A percentile compares a stretch with the other conserved stretches of the same genome.
Evolutionary conservation across 2,329 filamentous ascomycete species (phyloP).

Genomic region (Diaporthe eres): DNA sequence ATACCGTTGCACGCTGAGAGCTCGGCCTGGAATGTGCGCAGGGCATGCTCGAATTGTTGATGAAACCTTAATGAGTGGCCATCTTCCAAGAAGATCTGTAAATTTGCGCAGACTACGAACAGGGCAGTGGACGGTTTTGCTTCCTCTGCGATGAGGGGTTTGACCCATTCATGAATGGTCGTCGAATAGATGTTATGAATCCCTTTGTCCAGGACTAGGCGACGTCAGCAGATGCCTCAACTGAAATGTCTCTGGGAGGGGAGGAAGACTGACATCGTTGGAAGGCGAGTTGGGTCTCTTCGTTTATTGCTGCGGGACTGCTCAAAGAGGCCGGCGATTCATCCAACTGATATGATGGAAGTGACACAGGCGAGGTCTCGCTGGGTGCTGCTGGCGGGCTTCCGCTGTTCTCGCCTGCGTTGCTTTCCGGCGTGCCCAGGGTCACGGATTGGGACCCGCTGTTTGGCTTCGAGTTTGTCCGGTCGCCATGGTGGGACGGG

Average conservation of each 20-base stretch:
- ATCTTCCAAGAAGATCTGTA: constrained; percentile 11
- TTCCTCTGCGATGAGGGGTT: constrained; percentile 21
- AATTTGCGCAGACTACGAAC: constrained; percentile 19
- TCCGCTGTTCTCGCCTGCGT: not conserved
- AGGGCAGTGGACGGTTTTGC: constrained; percentile 15
- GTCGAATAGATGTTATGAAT: constrained; percentile 22
- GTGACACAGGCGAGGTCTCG: not conserved
- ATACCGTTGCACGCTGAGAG: constrained; percentile 1
- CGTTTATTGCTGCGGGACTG: not conserved
- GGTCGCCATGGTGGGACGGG: constrained; percentile 3
- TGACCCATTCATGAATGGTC: constrained; percentile 8
- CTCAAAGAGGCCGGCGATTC: not conserved
- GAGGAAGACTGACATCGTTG: constrained; percentile 8
- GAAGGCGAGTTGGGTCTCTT: constrained; percentile 12
- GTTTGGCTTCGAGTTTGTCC: not conserved
- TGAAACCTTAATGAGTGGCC: constrained; percentile 19
- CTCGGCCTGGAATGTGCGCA: constrained; percentile 5
- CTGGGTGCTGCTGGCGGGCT: not conserved
- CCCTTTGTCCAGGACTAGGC: not conserved
- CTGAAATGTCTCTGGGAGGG: not conserved
- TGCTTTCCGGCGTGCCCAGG: constrained; percentile 11
- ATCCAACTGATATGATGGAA: not conserved
- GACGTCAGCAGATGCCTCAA: not conserved
- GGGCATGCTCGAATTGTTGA: constrained; percentile 9
- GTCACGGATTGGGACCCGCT: not conserved